phyloP scores from a whole-genome alignment of 352 stramenopile species.

The Globisporangium rhizosaccharum region DNA sequence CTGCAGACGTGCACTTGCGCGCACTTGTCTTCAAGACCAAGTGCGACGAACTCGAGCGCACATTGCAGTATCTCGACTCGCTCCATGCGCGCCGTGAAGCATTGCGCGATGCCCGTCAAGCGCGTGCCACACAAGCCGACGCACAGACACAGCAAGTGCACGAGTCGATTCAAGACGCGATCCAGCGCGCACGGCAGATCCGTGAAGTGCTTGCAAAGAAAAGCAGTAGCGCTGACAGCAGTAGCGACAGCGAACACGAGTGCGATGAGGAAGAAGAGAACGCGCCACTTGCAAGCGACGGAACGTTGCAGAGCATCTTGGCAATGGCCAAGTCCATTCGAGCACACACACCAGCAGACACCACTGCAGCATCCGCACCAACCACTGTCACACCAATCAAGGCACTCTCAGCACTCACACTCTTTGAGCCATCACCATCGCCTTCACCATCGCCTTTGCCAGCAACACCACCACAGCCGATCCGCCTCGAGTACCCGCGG shows the following conservation, averaged over 20 bases:
- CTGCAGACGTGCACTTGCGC: constrained; percentile 32
- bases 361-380: constrained; percentile 1
- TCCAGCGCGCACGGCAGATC: constrained; percentile 36
- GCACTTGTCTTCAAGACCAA: constrained; percentile 20
- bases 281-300: constrained; percentile 1
- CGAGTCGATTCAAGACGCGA: constrained; percentile 37
- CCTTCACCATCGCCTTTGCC: neutral
- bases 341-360: neutral
- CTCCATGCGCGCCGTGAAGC: neutral
- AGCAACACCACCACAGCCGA: constrained; percentile 2
- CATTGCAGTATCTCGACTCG: constrained; percentile 19
- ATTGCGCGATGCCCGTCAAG: neutral
- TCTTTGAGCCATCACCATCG: neutral
- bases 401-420: neutral
- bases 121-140: constrained; percentile 12
- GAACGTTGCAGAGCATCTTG: constrained; percentile 22
- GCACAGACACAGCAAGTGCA: constrained; percentile 27
- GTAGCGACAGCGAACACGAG: constrained; percentile 1
- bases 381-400: neutral
- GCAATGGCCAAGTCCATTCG: constrained; percentile 24
- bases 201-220: constrained; percentile 20
- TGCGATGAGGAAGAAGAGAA: constrained; percentile 1
- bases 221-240: constrained; percentile 3
- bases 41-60: constrained; percentile 30
- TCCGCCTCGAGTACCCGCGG: constrained; percentile 41